Base-by-base conservation (phyloP, 2,329 filamentous ascomycete species). In the Capronia coronata region DNA sequence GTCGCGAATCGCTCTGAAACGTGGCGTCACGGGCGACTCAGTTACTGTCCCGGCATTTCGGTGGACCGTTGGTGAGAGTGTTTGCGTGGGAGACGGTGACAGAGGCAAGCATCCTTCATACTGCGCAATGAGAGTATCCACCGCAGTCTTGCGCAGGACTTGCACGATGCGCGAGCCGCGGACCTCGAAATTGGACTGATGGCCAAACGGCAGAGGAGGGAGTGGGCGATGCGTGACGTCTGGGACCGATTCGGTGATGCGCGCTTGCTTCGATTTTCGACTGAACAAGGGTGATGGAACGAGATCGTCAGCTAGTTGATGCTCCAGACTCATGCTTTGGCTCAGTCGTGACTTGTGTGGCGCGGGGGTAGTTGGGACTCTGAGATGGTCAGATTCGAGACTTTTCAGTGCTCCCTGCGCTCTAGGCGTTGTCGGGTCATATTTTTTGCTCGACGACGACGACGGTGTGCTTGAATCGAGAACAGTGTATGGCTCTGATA, bases 241-340 rank as follows among this genome's bases (percentile, higher is more conserved):
- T 27, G n/a, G 29, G 29, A 21, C 9, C 9, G 46, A n/a, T 16
- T 46, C n/a, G 5, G 21, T 14, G 14, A 38, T 18, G 2, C 16
- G 30, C 10, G 45, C 41, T 16, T 19, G 11, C 43, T 58, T 55
- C 19, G 42, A 19, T 10, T 43, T 43, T 22, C 56, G 49, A 47
- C 55, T 59, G 51, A 60, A 60, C 2, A 60, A 45, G 19, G 58
- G 58, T 27, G 55, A 56, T 16, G 58, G 57, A 9, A 59, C 48
- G 3, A 61, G 53, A n/a, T 59, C 51, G n/a, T 56, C 51, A 11
- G 52, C 47, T 2, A 61, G 44, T 14, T 39, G 38, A 23, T 57
- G 55, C 11, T 47, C 43, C 22, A 46, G 44, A 42, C 56, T 57
- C 2, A 56, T 46, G 38, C 53, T 55, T 23, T 50, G 48, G 25